phyloP scores from a whole-genome alignment of 2,329 filamentous ascomycete species.

The Cladophialophora yegresii region DNA sequence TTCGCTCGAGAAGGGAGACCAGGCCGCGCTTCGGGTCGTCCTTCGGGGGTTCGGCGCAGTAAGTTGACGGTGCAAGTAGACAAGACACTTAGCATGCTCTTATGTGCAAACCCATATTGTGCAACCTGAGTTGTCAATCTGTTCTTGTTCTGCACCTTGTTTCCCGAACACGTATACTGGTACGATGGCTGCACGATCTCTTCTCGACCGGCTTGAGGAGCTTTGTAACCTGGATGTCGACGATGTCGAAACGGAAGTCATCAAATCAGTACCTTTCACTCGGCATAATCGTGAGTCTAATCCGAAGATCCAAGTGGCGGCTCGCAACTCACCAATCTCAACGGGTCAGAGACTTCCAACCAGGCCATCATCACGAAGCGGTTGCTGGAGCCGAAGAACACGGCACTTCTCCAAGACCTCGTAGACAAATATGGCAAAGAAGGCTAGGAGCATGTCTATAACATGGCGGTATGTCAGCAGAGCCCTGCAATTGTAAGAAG shows the following conservation, averaged over 20 bases:
- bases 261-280: neutral
- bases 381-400: neutral
- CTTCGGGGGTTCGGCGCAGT: neutral
- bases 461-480: neutral
- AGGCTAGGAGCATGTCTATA: neutral
- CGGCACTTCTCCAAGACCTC: neutral
- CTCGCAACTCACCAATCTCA: neutral
- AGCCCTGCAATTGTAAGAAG: neutral
- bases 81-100: neutral
- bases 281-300: neutral
- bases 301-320: neutral
- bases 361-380: neutral
- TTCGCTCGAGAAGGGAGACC: neutral
- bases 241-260: neutral
- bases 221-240: neutral
- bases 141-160: neutral
- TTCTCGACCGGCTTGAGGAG: neutral
- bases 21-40: neutral
- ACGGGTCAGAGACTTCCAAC: neutral
- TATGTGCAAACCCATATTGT: neutral
- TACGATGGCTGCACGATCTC: neutral
- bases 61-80: neutral
- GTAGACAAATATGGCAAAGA: neutral
- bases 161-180: neutral
- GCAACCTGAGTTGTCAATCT: neutral